Conservation (phyloP, 176 grass and related monocot species). For the Chrysopogon serrulatus region DNA sequence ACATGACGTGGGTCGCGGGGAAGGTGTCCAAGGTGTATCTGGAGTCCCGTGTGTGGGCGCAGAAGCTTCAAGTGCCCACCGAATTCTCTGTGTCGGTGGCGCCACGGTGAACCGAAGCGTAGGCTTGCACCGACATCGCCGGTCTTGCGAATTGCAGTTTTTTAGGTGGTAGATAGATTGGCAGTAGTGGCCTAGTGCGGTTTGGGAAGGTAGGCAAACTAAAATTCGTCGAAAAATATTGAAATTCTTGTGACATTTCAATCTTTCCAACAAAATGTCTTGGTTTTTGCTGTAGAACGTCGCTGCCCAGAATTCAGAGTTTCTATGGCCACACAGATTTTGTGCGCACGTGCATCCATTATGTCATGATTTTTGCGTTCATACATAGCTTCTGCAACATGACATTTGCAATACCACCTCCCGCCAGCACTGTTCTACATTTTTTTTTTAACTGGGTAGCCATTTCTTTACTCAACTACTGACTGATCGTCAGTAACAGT, state of each 20-base stretch:
- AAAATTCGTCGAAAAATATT: not conserved
- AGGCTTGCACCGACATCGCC: not conserved
- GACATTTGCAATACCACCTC: not conserved
- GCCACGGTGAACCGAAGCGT: slow-evolving; percentile 30
- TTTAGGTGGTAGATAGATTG: not conserved
- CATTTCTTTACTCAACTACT: too few species aligned
- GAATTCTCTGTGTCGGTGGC: slow-evolving; percentile 52
- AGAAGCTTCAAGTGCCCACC: slow-evolving; percentile 37
- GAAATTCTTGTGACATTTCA: not conserved
- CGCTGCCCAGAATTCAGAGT: not conserved
- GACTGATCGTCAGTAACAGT: too few species aligned
- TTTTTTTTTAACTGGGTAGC: too few species aligned
- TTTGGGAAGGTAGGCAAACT: not conserved
- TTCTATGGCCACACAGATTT: not conserved
- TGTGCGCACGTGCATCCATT: not conserved
- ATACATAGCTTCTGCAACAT: not conserved
- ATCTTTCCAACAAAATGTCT: not conserved
- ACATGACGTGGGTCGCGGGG: slow-evolving; percentile 69
- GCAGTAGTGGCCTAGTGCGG: not conserved
- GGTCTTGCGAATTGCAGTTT: not conserved
- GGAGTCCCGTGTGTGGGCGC: slow-evolving; percentile 46
- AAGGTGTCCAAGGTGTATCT: slow-evolving; percentile 71
- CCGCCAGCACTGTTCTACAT: not conserved
- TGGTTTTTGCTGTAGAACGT: not conserved
- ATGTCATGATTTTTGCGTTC: not conserved